These are phyloP conservation scores for Beauveria sp. DNA, from an alignment of 2,329 filamentous ascomycete species.

Conservation along the genomic window DNA sequence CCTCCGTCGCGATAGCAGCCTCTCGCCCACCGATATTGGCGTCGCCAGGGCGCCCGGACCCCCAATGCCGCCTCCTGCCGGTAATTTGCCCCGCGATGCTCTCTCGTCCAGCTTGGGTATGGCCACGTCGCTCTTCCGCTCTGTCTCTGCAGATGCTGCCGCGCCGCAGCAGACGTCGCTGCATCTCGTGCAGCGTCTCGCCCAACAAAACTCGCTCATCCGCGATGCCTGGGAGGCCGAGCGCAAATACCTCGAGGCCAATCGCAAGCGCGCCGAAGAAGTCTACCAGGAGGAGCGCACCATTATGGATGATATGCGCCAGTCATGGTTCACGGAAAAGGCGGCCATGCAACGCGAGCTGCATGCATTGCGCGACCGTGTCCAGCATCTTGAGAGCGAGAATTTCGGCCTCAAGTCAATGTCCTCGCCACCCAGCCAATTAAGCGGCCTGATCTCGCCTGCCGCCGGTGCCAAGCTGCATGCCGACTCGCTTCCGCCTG, in stretches of 20 bases:
- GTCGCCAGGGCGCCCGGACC: constrained; percentile 5
- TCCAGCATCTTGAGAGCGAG: constrained; percentile 29
- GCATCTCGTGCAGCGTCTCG: constrained; percentile 32
- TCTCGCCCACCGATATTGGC: constrained; percentile 13
- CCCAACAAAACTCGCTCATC: constrained; percentile 35
- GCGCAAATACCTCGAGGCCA: constrained; percentile 45
- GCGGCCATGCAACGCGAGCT: constrained; percentile 33
- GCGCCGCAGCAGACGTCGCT: constrained; percentile 21
- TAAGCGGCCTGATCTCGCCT: constrained; percentile 22
- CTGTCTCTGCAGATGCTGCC: constrained; percentile 21
- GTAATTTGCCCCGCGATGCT: neutral
- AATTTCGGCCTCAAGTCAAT: constrained; percentile 27
- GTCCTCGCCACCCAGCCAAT: constrained; percentile 22
- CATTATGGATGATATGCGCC: constrained; percentile 45
- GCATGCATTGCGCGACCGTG: constrained; percentile 31
- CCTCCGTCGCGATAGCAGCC: constrained; percentile 11
- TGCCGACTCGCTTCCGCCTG: constrained; percentile 23
- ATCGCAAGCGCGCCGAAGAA: constrained; percentile 44
- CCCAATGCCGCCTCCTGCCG: constrained; percentile 3
- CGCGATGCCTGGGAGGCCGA: constrained; percentile 47
- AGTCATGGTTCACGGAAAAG: constrained; percentile 40
- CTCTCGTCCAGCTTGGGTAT: constrained; percentile 12
- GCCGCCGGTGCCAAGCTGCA: neutral
- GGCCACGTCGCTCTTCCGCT: constrained; percentile 20
- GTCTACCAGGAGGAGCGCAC: constrained; percentile 48